Evolutionary conservation across 768 basidiomycete genomes (phyloP).

Genomic region (Lactarius psammicola): DNA sequence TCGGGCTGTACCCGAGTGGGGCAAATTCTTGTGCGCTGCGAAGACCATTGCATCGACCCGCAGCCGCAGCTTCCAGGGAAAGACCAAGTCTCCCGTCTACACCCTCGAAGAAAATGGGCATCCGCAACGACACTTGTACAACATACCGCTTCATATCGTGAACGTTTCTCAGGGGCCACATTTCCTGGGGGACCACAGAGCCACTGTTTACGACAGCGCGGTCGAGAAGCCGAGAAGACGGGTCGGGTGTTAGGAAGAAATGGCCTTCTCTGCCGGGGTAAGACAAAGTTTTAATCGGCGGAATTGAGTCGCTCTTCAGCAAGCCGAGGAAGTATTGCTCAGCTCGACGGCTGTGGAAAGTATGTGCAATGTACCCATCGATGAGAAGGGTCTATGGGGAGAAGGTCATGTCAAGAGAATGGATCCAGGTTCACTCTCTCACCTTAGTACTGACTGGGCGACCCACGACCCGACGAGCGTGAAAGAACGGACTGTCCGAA

Average conservation of each 20-base stretch:
- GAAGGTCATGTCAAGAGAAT: background rate
- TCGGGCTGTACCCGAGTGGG: background rate
- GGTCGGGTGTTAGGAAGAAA: background rate
- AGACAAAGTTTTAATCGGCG: background rate
- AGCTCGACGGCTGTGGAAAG: background rate
- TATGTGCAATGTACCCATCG: conserved; percentile 6
- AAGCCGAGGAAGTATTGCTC: background rate
- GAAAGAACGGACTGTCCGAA: no score
- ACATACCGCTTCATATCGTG: conserved; percentile 11
- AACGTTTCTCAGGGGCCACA: background rate
- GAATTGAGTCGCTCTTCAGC: background rate
- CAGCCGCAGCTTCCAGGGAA: conserved; percentile 3
- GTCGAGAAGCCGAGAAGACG: background rate
- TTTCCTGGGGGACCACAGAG: conserved; percentile 14
- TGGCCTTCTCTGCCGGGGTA: background rate
- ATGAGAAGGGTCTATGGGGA: conserved; percentile 1
- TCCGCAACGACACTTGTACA: background rate
- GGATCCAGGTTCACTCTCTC: background rate
- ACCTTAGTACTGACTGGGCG: background rate
- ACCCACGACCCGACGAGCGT: no score
- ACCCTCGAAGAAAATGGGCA: conserved; percentile 2
- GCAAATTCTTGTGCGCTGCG: background rate
- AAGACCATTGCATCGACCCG: conserved; percentile 3
- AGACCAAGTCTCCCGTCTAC: conserved; percentile 7
- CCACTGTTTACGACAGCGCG: background rate